Conservation (phyloP, 495 filamentous ascomycete species). For the Clavariopsis aquatica region DNA sequence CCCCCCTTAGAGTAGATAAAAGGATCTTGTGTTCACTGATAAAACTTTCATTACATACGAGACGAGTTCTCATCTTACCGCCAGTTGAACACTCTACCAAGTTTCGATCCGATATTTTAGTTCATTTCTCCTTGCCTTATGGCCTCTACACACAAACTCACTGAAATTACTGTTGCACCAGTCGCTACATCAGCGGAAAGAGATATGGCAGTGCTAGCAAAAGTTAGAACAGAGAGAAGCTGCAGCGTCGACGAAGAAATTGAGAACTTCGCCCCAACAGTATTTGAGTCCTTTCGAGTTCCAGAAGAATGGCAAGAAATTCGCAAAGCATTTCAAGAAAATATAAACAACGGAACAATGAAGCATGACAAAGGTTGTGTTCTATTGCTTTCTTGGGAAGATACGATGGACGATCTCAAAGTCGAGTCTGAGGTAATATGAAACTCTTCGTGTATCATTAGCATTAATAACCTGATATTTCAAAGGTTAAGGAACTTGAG, state of each 20-base stretch:
- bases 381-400: constrained; percentile 31
- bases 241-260: no score
- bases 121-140: no score
- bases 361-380: constrained; percentile 26
- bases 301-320: constrained; percentile 4
- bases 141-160: no score
- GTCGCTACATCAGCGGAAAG: no score
- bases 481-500: constrained; percentile 19
- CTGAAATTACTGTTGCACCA: no score
- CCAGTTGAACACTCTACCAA: no score
- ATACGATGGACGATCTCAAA: constrained; percentile 28
- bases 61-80: no score
- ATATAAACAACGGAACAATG: constrained; percentile 25
- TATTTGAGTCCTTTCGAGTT: not conserved
- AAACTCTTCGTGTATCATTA: not conserved
- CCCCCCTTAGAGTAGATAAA: no score
- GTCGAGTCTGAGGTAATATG: constrained; percentile 17
- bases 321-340: constrained; percentile 6
- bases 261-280: no score
- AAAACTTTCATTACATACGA: no score
- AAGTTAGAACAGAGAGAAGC: not conserved
- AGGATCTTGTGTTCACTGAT: no score
- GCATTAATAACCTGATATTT: not conserved
- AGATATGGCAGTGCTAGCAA: not conserved
- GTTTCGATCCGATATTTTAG: no score